Evolutionary conservation across 179 eudicot genomes (phyloP).

Genomic region (Carnegiea gigantea): DNA sequence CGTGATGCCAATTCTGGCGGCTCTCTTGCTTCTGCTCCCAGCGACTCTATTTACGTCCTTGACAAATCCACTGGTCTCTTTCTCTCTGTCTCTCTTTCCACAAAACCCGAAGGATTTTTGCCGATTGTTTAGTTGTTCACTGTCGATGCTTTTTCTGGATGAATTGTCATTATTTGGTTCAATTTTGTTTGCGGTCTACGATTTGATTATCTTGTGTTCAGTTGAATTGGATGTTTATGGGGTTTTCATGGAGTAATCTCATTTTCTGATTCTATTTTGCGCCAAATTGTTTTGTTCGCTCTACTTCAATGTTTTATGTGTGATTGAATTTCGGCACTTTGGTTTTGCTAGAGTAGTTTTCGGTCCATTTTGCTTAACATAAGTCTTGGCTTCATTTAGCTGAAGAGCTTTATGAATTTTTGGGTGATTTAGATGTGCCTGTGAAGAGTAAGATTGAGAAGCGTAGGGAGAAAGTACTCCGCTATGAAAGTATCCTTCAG

Average conservation of each 20-base stretch:
- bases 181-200: not conserved
- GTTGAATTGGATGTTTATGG: not conserved
- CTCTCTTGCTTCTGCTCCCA: constrained; percentile 61
- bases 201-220: no score
- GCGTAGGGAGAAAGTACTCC: constrained; percentile 70
- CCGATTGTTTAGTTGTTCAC: no score
- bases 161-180: not conserved
- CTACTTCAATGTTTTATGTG: no score
- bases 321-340: no score
- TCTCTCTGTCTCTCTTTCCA: not conserved
- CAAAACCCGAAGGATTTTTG: not conserved
- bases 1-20: constrained; percentile 96
- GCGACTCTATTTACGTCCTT: constrained; percentile 63
- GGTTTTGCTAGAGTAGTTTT: not conserved
- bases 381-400: not conserved
- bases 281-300: no score
- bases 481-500: constrained; percentile 63
- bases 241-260: no score
- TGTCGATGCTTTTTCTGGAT: no score
- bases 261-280: no score
- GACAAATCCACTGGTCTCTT: constrained; percentile 73
- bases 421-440: constrained; percentile 56
- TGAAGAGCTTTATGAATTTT: constrained; percentile 4
- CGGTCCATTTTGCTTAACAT: not conserved
- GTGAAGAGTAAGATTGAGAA: constrained; percentile 89